A percentile compares a stretch with the other conserved stretches of the same genome.
Conservation (phyloP, 208 protist genomes). For the Wallacemonas collosoma region DNA sequence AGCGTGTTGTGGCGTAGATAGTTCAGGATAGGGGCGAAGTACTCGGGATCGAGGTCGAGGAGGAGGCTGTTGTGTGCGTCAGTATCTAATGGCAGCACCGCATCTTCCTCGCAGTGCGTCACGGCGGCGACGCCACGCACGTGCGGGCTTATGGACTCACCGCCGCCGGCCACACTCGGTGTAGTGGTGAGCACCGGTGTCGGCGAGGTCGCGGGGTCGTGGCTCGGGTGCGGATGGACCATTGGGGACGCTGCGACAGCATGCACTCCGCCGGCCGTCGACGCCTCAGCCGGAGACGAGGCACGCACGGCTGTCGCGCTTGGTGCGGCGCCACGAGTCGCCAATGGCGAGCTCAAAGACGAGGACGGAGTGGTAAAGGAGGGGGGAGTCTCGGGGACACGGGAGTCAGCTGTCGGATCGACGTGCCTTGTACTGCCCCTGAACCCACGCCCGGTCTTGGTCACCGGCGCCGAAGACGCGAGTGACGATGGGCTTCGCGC, state of each 20-base stretch:
- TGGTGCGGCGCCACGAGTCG: too few relatives aligned
- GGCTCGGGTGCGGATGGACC: too few relatives aligned
- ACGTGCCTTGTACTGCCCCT: slow-evolving; percentile 12
- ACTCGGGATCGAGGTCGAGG: slow-evolving; percentile 81
- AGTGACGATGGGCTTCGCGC: too few relatives aligned
- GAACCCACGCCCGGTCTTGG: too few relatives aligned
- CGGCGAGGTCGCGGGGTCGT: not conserved
- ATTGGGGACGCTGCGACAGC: not conserved
- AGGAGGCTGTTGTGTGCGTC: slow-evolving; percentile 69
- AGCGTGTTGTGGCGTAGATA: slow-evolving; percentile 72
- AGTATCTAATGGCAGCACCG: slow-evolving; percentile 45
- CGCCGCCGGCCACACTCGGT: not conserved
- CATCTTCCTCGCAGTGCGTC: not conserved
- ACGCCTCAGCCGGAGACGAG: too few relatives aligned
- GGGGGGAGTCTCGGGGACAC: too few relatives aligned
- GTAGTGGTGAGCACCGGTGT: not conserved
- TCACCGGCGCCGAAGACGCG: too few relatives aligned
- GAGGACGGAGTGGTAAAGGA: too few relatives aligned
- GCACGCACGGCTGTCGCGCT: too few relatives aligned
- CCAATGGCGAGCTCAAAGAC: too few relatives aligned
- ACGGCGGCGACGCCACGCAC: too few relatives aligned
- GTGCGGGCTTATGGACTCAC: slow-evolving; percentile 14
- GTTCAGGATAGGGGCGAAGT: slow-evolving; percentile 83
- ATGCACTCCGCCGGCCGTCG: not conserved
- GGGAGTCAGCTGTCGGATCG: not conserved